Percentiles rank a stretch among this genome's conserved stretches.
phyloP scores from a whole-genome alignment of 140 eudicot genomes.

The Flaveria floridana region DNA sequence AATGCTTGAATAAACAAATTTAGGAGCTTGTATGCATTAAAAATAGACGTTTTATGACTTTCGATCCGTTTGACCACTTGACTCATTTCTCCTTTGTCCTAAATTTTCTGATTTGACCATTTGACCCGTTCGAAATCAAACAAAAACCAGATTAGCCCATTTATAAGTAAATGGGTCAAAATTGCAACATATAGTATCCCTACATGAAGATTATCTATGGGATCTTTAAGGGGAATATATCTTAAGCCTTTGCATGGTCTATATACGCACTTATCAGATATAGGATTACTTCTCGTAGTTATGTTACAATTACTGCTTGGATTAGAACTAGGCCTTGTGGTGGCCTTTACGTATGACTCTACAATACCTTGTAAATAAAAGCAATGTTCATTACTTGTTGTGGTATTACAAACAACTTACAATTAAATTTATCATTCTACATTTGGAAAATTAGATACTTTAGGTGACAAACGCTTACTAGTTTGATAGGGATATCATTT shows the following conservation, averaged over 20 bases:
- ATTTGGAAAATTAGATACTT: background rate
- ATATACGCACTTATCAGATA: background rate
- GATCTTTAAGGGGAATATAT: background rate
- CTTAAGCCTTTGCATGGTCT: background rate
- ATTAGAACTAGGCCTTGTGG: background rate
- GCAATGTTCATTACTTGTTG: background rate
- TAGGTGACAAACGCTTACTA: background rate
- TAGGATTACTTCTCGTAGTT: background rate
- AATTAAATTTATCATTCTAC: background rate
- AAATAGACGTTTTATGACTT: background rate
- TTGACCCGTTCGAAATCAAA: background rate
- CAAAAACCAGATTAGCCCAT: background rate
- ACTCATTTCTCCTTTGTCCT: background rate
- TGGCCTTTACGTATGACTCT: background rate
- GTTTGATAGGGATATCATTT: background rate
- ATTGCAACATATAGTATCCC: background rate
- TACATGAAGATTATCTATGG: conserved; percentile 6
- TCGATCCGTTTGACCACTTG: background rate
- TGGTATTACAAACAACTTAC: conserved; percentile 2
- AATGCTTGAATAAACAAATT: background rate
- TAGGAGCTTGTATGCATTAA: background rate
- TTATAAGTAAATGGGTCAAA: background rate
- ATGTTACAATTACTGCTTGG: background rate
- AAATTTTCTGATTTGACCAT: background rate
- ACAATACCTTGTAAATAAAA: conserved; percentile 10